These are phyloP conservation scores for Herpetomonas tarakana DNA, from an alignment of 208 protist species.

Conservation along the genomic window DNA sequence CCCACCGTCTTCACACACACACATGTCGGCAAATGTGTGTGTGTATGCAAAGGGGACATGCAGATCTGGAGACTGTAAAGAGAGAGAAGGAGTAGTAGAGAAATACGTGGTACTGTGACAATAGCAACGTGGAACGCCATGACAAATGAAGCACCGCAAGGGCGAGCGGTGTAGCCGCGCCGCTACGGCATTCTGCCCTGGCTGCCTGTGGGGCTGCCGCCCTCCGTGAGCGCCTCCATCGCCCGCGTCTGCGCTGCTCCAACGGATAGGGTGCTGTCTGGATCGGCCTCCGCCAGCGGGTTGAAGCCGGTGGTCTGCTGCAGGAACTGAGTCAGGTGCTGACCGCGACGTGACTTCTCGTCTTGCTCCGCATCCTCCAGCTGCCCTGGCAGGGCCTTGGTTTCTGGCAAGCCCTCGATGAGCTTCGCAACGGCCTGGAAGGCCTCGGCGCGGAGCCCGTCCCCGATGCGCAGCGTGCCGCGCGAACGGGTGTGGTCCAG, in stretches of 20 bases:
- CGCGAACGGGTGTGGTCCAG: constrained; percentile 71
- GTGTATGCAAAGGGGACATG: too few species aligned
- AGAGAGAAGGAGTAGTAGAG: too few species aligned
- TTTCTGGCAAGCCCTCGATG: constrained; percentile 34
- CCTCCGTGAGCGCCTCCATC: constrained; percentile 15
- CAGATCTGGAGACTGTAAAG: too few species aligned
- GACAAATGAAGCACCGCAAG: too few species aligned
- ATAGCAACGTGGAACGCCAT: too few species aligned
- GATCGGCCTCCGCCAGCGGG: constrained; percentile 20
- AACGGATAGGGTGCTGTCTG: constrained; percentile 25
- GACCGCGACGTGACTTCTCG: constrained; percentile 15
- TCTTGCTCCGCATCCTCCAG: constrained; percentile 10
- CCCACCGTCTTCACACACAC: too few species aligned
- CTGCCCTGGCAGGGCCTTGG: constrained; percentile 5
- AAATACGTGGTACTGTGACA: too few species aligned
- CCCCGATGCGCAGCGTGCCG: constrained; percentile 48
- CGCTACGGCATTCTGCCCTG: neutral
- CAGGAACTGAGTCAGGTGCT: constrained; percentile 48
- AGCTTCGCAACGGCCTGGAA: constrained; percentile 49
- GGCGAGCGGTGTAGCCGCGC: too few species aligned
- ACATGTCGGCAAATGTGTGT: too few species aligned
- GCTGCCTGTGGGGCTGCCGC: neutral
- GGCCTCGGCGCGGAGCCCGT: constrained; percentile 55
- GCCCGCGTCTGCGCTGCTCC: constrained; percentile 52
- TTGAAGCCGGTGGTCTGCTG: constrained; percentile 63